phyloP scores from a whole-genome alignment of 805 yeast genomes.

The Phaffomyces opuntiae region DNA sequence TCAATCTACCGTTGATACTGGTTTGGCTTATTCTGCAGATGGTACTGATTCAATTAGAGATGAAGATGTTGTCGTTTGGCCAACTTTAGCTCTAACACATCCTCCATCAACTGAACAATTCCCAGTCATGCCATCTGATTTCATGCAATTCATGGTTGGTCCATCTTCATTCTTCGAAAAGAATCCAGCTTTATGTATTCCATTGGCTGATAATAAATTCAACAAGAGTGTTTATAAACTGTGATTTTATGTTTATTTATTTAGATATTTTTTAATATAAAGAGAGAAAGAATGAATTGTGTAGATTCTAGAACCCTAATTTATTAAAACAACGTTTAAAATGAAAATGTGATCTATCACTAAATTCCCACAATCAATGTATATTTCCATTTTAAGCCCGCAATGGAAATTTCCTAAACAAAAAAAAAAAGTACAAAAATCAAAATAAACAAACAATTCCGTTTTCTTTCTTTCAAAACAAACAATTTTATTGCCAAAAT shows the following conservation, averaged over 20 bases:
- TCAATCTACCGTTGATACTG: slow-evolving; percentile 66
- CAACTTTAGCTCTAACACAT: slow-evolving; percentile 75
- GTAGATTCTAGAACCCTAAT: too few species aligned
- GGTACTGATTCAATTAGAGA: slow-evolving; percentile 27
- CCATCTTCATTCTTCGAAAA: slow-evolving; percentile 72
- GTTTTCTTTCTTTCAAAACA: neutral
- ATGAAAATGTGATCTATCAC: too few species aligned
- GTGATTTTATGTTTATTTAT: too few species aligned
- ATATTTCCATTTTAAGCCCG: neutral
- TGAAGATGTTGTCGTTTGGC: slow-evolving; percentile 72
- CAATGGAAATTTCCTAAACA: neutral
- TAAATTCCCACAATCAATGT: too few species aligned
- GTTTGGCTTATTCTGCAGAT: slow-evolving; percentile 65
- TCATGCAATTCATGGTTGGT: slow-evolving; percentile 55
- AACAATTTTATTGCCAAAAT: neutral
- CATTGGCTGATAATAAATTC: slow-evolving; percentile 59
- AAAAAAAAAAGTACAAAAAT: slow-evolving; percentile 1
- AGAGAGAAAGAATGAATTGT: too few species aligned
- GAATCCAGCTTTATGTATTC: slow-evolving; percentile 75
- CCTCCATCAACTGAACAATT: slow-evolving; percentile 80
- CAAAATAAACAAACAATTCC: neutral
- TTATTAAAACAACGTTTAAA: too few species aligned
- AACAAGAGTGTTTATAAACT: slow-evolving; percentile 27
- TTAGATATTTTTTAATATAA: too few species aligned
- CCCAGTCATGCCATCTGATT: slow-evolving; percentile 88